phyloP scores from a whole-genome alignment of 306 rosid species.

The Citrullus amarus region DNA sequence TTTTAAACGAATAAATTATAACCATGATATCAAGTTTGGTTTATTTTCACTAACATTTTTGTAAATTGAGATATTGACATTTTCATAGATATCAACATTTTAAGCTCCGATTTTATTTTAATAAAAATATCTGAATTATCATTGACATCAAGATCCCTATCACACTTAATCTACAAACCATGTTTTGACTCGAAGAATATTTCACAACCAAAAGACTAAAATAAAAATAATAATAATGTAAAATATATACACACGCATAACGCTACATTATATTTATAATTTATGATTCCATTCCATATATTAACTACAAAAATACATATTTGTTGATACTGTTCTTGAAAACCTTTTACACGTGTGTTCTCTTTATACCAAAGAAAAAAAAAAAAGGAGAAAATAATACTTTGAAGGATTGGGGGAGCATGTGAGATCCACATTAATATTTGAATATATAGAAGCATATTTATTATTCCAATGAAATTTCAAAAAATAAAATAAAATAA shows the following conservation, averaged over 20 bases:
- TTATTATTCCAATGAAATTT: not conserved
- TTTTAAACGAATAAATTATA: too few species aligned
- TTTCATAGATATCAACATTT: too few species aligned
- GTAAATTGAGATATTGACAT: too few species aligned
- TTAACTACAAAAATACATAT: not conserved
- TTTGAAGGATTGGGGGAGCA: not conserved
- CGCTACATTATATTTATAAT: not conserved
- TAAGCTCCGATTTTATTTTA: not conserved
- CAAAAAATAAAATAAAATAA: not conserved
- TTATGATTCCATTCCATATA: not conserved
- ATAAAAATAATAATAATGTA: not conserved
- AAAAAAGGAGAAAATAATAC: not conserved
- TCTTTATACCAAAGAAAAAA: not conserved
- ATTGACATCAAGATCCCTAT: not conserved
- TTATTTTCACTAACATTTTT: too few species aligned
- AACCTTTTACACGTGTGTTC: not conserved
- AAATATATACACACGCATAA: not conserved
- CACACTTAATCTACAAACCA: not conserved
- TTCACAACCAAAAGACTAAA: not conserved
- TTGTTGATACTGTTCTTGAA: not conserved
- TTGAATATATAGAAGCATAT: not conserved
- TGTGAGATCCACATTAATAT: not conserved
- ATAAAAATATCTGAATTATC: not conserved
- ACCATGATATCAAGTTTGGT: too few species aligned
- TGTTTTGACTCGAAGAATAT: not conserved